Base-by-base conservation (phyloP, 192 early-diverging fungal species). In the Coemansia pectinata region DNA sequence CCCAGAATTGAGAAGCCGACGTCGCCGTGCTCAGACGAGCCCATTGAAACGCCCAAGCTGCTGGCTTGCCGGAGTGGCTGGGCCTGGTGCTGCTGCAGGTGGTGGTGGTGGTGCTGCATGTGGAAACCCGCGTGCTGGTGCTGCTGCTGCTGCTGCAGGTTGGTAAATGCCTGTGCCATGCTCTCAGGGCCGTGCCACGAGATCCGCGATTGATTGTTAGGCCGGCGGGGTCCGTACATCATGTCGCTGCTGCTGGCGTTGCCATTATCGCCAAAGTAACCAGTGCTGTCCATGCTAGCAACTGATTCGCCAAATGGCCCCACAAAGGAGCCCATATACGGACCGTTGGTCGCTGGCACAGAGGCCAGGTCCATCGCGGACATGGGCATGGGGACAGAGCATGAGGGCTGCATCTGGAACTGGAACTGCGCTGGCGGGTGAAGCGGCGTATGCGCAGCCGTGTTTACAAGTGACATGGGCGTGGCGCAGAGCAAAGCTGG, bases 181-280 rank as follows among this genome's bases (percentile, higher is more conserved):
- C 72, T 83, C 29, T 83, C 81, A 15, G 81, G 44, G 3, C 81
- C 81, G 42, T 83, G 81, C 81, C 81, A 83, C 63, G 81, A 83
- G 25, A 83, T 64, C 47, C 81, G 66, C 29, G 81, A 71, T 63
- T 60, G 76, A 62, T 70, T 23, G 61, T 74, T 70, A 7, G 68
- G 57, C 31, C 81, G 81, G n/a, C 75, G 72, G 7, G 63, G 27
- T 15, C 52, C 70, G 25, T 72, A 83, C 23, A 75, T 48, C 17
- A 21, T 31, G 23, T 61, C 48, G 25, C 73, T 75, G 27, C 57
- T 65, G 63, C 40, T 33, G 63, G 36, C 53, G 55, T 57, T 73
- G 9, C 53, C 62, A 25, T 25, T 67, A 31, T 77, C 76, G 67
- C 61, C 68, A 63, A 78, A 83, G 69, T 78, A 61, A 12, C 72